Percentiles rank a stretch among this genome's conserved stretches.
Conservation (phyloP, 345 rosid genomes). For the Arabidopsis thaliana region TAIR10.1 NC_003075.7:17827501-17828000, state of each 20-base stretch:
- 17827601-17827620: background rate
- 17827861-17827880: constrained; percentile 27
- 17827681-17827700: constrained; percentile 56
- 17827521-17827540: constrained; percentile 60
- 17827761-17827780: background rate
- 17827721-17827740: background rate
- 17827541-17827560: constrained; percentile 54
- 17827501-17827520: constrained; percentile 68
- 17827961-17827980: constrained; percentile 20
- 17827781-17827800: background rate
- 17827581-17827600: background rate
- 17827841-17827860: background rate
- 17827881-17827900: background rate
- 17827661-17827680: constrained; percentile 49
- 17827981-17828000: constrained; percentile 8
- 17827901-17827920: background rate
- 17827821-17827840: background rate
- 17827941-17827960: background rate
- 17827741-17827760: background rate
- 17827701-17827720: constrained; percentile 52
- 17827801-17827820: background rate
- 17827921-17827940: background rate
- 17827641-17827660: constrained; percentile 61
- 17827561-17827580: background rate
- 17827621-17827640: background rate